Percentiles rank a stretch among this genome's conserved stretches.
Conservation (phyloP, 257 asterid species). For the Mitragyna speciosa region DNA sequence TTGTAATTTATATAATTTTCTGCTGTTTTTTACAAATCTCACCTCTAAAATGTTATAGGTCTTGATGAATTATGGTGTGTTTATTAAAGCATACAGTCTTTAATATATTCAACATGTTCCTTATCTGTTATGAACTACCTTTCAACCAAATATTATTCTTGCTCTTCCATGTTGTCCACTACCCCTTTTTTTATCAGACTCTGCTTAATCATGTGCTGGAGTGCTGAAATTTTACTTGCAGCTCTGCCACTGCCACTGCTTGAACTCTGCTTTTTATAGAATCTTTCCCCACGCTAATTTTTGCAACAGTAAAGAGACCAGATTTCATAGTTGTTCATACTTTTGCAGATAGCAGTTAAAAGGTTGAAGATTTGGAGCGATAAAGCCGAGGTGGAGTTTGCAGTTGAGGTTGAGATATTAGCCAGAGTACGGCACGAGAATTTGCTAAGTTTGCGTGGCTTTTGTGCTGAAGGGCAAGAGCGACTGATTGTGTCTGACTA, state of each 20-base stretch:
- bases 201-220: not conserved
- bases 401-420: constrained; percentile 86
- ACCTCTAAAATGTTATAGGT: no score
- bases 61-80: not conserved
- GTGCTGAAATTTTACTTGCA: not conserved
- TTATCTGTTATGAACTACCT: not conserved
- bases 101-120: not conserved
- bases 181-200: not conserved
- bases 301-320: not conserved
- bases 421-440: constrained; percentile 87
- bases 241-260: not conserved
- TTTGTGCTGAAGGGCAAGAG: constrained; percentile 93
- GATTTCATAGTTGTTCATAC: not conserved
- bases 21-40: not conserved
- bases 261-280: not conserved
- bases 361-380: constrained; percentile 87
- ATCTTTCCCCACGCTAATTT: not conserved
- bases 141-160: not conserved
- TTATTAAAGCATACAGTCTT: not conserved
- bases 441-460: constrained; percentile 79
- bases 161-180: not conserved
- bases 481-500: constrained; percentile 85
- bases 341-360: constrained; percentile 81
- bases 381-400: constrained; percentile 86
- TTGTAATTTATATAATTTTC: not conserved